phyloP scores from a whole-genome alignment of 2,329 filamentous ascomycete species.

The Pseudocercospora pini-densiflorae region DNA sequence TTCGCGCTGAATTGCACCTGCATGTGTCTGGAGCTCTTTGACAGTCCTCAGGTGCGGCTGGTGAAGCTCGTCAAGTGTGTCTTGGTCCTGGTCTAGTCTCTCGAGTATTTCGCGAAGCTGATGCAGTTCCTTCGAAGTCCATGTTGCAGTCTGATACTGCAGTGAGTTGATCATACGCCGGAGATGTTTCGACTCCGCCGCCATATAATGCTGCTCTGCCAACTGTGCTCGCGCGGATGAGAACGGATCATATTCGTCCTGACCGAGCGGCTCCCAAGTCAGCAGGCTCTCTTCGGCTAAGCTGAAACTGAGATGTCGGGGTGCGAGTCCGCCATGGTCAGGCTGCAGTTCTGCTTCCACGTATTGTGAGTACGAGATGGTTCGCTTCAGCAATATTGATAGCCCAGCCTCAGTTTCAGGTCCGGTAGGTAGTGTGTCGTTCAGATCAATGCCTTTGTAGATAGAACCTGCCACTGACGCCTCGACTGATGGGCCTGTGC shows the following conservation, averaged over 20 bases:
- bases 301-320: slow-evolving; percentile 75
- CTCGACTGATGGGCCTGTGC: slow-evolving; percentile 19
- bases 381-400: slow-evolving; percentile 62
- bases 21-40: slow-evolving; percentile 67
- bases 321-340: slow-evolving; percentile 63
- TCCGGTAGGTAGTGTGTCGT: slow-evolving; percentile 57
- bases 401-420: slow-evolving; percentile 51
- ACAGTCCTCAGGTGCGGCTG: slow-evolving; percentile 72
- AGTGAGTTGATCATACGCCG: slow-evolving; percentile 56
- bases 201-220: slow-evolving; percentile 38
- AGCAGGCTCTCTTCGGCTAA: slow-evolving; percentile 76
- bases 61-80: slow-evolving; percentile 70
- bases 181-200: slow-evolving; percentile 62
- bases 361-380: slow-evolving; percentile 54
- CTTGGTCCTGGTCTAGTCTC: slow-evolving; percentile 65
- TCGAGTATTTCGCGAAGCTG: slow-evolving; percentile 60
- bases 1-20: slow-evolving; percentile 69
- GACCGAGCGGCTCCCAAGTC: slow-evolving; percentile 57
- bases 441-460: slow-evolving; percentile 63
- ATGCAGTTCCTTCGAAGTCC: slow-evolving; percentile 64
- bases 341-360: slow-evolving; percentile 23
- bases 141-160: slow-evolving; percentile 51
- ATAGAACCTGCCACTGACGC: slow-evolving; percentile 64
- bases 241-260: slow-evolving; percentile 38
- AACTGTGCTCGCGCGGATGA: slow-evolving; percentile 31